Base-by-base conservation (phyloP, 78 protist genomes). In the Dictyostelium firmibasis region DNA sequence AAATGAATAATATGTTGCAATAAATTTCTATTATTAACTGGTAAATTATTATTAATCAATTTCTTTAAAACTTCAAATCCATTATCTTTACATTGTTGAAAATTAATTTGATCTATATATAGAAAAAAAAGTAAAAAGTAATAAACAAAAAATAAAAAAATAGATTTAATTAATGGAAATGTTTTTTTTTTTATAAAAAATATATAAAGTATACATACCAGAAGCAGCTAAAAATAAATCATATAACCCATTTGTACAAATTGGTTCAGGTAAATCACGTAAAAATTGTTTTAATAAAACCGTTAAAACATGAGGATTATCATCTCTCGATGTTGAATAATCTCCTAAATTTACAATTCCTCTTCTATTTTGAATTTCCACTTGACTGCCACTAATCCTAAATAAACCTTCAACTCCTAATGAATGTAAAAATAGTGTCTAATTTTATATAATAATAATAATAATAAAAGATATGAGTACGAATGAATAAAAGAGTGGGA, bases 321-420 rank as follows among this genome's bases (percentile, higher is more conserved):
- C 94, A 35, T 89, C 94, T 69, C 83, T 89, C 13, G 83, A 23
- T 20, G 82, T 35, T 20, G 82, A 25, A 43, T 43, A n/a, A 25
- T 89, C 94, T 31, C 94, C 94, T 70, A 31, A 79, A n/a, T 89
- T 84, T 3, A 81, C 31, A 27, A 57, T 13, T 27, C 18, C 70
- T 50, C 82, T 78, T 78, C 87, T 78, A 10, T 44, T 35, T 64
- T 76, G 85, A 20, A 89, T n/a, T 27, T 89, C 94, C 9, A 75
- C 35, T 50, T 81, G 87, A 23, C 64, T 33, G 23, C 84, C 77
- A 18, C 81, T 64, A 8, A 89, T 47, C 44, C 94, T 62, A 69
- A 89, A 89, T 81, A 89, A 5, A 14, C 94, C 94, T n/a, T 89
- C 94, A 62, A 89, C 64, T n/a, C 75, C 94, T 16, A 89, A 69